Conservation (phyloP, 768 basidiomycete species). For the Psilocybe subaeruginosa region DNA sequence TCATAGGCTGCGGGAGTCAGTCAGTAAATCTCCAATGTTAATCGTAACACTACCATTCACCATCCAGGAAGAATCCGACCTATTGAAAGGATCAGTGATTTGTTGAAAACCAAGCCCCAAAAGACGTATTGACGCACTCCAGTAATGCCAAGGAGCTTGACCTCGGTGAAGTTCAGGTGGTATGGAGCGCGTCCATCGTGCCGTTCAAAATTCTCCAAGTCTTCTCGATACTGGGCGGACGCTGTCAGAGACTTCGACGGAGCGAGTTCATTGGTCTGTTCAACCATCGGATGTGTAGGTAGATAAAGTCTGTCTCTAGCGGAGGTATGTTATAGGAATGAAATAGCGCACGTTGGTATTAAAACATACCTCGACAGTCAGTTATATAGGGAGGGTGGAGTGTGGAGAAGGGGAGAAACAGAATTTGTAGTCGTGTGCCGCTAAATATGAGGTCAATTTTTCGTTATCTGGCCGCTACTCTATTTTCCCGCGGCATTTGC, state of each 20-base stretch:
- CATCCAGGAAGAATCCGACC: slow-evolving; percentile 25
- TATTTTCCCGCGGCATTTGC: background rate
- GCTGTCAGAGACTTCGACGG: background rate
- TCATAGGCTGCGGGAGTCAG: slow-evolving; percentile 19
- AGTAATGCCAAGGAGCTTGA: slow-evolving; percentile 23
- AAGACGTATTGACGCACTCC: slow-evolving; percentile 14
- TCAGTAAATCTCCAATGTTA: background rate
- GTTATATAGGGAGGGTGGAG: background rate
- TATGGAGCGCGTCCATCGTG: slow-evolving; percentile 20
- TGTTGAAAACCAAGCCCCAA: background rate
- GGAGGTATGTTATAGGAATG: background rate
- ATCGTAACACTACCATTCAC: background rate
- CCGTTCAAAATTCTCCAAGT: slow-evolving; percentile 20
- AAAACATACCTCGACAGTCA: background rate
- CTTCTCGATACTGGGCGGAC: slow-evolving; percentile 8
- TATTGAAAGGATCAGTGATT: background rate
- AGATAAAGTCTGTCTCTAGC: background rate
- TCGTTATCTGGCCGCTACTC: background rate
- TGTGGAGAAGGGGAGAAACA: background rate
- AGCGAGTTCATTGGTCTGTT: background rate
- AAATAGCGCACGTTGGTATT: background rate
- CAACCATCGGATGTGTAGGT: background rate
- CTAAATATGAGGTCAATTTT: slow-evolving; percentile 6
- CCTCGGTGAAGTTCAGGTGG: slow-evolving; percentile 17
- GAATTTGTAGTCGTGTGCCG: slow-evolving; percentile 4